A percentile compares a stretch with the other conserved stretches of the same genome.
Conservation (phyloP, 805 yeast genomes). For the Groenewaldozyma tartarivorans region DNA sequence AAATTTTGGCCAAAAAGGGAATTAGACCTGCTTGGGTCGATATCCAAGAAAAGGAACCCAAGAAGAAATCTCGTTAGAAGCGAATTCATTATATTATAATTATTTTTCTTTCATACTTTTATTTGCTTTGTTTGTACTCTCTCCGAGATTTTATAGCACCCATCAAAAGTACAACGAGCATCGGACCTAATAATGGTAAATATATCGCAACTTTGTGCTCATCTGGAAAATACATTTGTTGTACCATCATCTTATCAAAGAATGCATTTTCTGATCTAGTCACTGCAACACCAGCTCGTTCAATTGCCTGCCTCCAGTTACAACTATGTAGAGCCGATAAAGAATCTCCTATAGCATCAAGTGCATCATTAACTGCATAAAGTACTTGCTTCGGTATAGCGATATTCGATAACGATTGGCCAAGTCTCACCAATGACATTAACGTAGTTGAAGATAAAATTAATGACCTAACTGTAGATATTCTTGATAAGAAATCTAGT, state of each 20-base stretch:
- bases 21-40: conserved; percentile 54
- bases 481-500: conserved; percentile 56
- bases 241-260: conserved; percentile 91
- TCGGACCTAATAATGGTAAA: conserved; percentile 82
- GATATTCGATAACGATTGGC: conserved; percentile 62
- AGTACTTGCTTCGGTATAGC: conserved; percentile 72
- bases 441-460: conserved; percentile 58
- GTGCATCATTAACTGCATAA: conserved; percentile 43
- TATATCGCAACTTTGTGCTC: conserved; percentile 94
- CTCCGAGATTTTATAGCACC: conserved; percentile 23
- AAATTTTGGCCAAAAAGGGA: conserved; percentile 51
- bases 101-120: background rate
- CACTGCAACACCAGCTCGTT: conserved; percentile 43
- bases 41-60: conserved; percentile 1
- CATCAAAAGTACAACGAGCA: conserved; percentile 46
- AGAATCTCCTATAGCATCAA: conserved; percentile 35
- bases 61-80: background rate
- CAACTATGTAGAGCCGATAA: conserved; percentile 25
- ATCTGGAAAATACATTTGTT: conserved; percentile 88
- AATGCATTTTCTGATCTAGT: conserved; percentile 64
- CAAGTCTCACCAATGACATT: conserved; percentile 59
- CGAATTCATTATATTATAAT: too few species aligned
- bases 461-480: conserved; percentile 49
- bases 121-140: conserved; percentile 14
- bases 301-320: conserved; percentile 33